Evolutionary conservation across 345 rosid genomes (phyloP).

Genomic region (Xanthoceras sorbifolium): DNA sequence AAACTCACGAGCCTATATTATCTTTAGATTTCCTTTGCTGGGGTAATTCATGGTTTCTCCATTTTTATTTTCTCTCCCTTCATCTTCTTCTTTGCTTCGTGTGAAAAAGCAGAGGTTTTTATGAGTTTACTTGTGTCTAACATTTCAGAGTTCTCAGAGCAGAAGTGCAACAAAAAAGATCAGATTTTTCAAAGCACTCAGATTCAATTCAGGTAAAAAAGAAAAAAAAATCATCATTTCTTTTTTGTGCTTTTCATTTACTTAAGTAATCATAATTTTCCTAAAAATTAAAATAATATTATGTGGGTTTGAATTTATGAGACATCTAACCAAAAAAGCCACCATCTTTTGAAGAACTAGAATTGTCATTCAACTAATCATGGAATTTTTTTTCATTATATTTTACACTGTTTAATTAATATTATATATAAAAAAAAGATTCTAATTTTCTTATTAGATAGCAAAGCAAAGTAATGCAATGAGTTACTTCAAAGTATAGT

Average conservation of each 20-base stretch:
- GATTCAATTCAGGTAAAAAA: slow-evolving; percentile 4
- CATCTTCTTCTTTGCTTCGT: neutral
- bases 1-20: neutral
- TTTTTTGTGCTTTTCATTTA: neutral
- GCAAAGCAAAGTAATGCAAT: slow-evolving; percentile 20
- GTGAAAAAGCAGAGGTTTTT: neutral
- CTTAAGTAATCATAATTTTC: neutral
- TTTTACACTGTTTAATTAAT: neutral
- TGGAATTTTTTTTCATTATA: slow-evolving; percentile 7
- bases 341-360: slow-evolving; percentile 5
- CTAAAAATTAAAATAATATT: neutral
- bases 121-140: neutral
- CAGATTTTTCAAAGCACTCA: neutral
- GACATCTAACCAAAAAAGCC: slow-evolving; percentile 15
- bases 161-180: neutral
- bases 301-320: neutral
- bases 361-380: neutral
- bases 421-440: too few species aligned
- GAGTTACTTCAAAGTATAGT: slow-evolving; percentile 42
- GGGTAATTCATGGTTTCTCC: neutral
- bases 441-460: neutral
- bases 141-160: neutral
- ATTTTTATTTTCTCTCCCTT: neutral
- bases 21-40: neutral
- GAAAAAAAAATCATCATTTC: neutral